Conservation (phyloP, 2,329 filamentous ascomycete species). For the Aphanocladium album region DNA sequence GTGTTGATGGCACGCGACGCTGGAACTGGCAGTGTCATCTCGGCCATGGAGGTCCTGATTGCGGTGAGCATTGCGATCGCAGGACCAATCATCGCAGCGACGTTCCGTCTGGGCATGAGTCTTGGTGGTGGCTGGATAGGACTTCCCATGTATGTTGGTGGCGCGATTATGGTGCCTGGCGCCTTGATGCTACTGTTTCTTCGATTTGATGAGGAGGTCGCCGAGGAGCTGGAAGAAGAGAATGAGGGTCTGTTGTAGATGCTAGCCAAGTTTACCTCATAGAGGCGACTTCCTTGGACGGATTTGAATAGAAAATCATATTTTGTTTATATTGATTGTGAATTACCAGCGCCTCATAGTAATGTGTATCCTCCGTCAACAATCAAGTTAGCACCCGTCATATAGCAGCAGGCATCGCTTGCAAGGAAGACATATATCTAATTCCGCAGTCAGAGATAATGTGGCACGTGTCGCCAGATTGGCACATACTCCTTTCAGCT, state of each 20-base stretch:
- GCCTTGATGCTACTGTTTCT: neutral
- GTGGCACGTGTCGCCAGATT: neutral
- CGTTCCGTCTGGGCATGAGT: neutral
- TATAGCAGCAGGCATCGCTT: conserved; percentile 43
- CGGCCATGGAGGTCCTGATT: neutral
- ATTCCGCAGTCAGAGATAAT: neutral
- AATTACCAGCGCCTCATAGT: neutral
- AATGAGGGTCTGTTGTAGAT: neutral
- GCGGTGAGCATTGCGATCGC: neutral
- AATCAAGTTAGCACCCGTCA: conserved; percentile 41
- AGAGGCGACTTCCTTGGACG: too few relatives aligned
- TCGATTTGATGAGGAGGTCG: neutral
- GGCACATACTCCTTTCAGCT: conserved; percentile 17
- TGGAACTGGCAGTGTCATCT: neutral
- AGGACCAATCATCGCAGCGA: neutral
- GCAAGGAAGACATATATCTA: conserved; percentile 43
- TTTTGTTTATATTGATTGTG: neutral
- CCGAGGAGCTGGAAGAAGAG: neutral
- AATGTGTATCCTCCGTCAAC: conserved; percentile 44
- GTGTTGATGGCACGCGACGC: neutral
- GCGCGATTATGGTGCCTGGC: neutral
- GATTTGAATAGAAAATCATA: neutral
- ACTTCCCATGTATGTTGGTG: neutral
- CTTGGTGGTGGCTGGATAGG: neutral
- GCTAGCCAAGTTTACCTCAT: too few relatives aligned